phyloP scores from a whole-genome alignment of 495 filamentous ascomycete genomes.

The Daldinia caldariorum region DNA sequence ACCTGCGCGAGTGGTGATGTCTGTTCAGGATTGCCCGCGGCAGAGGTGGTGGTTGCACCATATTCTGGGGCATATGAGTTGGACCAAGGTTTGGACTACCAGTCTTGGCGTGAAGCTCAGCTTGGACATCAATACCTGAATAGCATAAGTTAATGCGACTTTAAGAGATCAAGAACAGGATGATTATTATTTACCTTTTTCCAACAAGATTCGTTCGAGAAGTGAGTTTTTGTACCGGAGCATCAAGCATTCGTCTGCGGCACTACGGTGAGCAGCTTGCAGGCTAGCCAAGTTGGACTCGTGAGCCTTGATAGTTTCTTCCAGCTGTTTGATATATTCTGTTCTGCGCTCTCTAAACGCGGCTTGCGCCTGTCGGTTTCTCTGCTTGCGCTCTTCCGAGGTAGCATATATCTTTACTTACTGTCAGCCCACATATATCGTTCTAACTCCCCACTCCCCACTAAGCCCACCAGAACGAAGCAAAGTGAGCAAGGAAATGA shows the following conservation, averaged over 20 bases:
- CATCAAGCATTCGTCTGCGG: conserved; percentile 98
- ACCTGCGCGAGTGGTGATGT: conserved; percentile 71
- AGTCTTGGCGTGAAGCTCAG: conserved; percentile 89
- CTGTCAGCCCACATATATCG: conserved; percentile 44
- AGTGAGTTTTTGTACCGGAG: conserved; percentile 97
- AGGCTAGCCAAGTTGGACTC: conserved; percentile 91
- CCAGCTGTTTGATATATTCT: conserved; percentile 99
- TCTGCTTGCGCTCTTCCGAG: conserved; percentile 96
- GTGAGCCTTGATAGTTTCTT: conserved; percentile 96
- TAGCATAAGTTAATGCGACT: conserved; percentile 15
- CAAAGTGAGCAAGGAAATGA: conserved; percentile 12
- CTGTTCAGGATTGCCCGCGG: conserved; percentile 78
- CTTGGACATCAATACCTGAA: conserved; percentile 94
- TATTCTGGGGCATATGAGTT: conserved; percentile 69
- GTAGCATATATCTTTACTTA: conserved; percentile 85
- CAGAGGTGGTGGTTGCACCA: conserved; percentile 72
- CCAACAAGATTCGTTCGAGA: conserved; percentile 90
- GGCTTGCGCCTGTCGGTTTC: conserved; percentile 96
- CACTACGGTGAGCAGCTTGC: conserved; percentile 92
- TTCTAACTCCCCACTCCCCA: conserved; percentile 42
- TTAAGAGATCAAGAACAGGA: neutral
- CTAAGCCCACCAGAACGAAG: conserved; percentile 39
- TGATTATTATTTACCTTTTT: conserved; percentile 75
- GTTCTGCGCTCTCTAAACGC: conserved; percentile 96
- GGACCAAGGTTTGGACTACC: conserved; percentile 75